Evolutionary conservation across 1,284 basidiomycete genomes (phyloP).

Genomic region (Lentinus polychrous): DNA sequence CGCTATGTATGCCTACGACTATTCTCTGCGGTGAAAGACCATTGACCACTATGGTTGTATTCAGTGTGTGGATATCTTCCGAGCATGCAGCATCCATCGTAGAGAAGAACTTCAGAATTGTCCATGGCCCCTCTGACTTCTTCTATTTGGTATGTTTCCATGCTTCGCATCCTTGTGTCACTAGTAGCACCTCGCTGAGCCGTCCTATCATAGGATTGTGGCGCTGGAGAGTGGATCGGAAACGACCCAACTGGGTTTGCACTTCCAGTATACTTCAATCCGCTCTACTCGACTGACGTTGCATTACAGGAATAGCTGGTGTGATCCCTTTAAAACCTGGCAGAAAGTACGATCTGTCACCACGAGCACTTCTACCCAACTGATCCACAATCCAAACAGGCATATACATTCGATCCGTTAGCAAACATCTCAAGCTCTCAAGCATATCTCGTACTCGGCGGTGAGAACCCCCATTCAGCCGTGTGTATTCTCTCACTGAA

Average conservation of each 20-base stretch:
- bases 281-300: slow-evolving; percentile 19
- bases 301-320: slow-evolving; percentile 44
- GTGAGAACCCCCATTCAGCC: too few species aligned
- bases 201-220: slow-evolving; percentile 55
- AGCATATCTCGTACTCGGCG: slow-evolving; percentile 56
- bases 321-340: slow-evolving; percentile 77
- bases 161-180: not conserved
- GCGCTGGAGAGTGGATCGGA: slow-evolving; percentile 77
- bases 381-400: slow-evolving; percentile 11
- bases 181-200: not conserved
- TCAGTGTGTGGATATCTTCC: slow-evolving; percentile 51
- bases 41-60: not conserved
- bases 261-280: not conserved
- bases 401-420: slow-evolving; percentile 70
- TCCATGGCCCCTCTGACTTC: slow-evolving; percentile 51
- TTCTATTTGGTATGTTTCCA: slow-evolving; percentile 46
- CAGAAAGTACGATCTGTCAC: slow-evolving; percentile 30
- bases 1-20: slow-evolving; percentile 43
- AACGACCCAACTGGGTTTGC: slow-evolving; percentile 35
- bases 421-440: slow-evolving; percentile 47
- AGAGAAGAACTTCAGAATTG: slow-evolving; percentile 39
- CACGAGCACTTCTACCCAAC: not conserved
- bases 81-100: slow-evolving; percentile 37
- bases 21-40: not conserved
- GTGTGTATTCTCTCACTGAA: slow-evolving; percentile 4